Evolutionary conservation across 1,284 basidiomycete species (phyloP).

Genomic region (Vanrija pseudolonga): DNA sequence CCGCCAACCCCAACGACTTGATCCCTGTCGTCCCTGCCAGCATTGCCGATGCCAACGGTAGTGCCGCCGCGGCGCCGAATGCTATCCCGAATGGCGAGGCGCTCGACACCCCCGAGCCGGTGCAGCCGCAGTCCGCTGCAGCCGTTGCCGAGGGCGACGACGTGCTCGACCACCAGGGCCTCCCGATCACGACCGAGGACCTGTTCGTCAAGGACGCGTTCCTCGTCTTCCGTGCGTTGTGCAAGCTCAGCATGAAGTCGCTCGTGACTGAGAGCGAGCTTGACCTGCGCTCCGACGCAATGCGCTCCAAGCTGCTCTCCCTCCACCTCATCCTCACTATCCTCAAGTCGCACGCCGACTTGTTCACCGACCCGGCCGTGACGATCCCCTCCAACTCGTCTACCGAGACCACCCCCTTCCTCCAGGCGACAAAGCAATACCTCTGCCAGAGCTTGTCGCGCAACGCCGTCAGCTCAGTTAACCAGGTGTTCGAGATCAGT

Average conservation of each 20-base stretch:
- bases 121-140: not conserved
- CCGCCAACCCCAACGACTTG: slow-evolving; percentile 48
- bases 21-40: slow-evolving; percentile 38
- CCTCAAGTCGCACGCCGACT: slow-evolving; percentile 79
- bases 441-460: slow-evolving; percentile 88
- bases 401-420: slow-evolving; percentile 78
- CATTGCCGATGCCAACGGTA: slow-evolving; percentile 14
- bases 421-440: slow-evolving; percentile 91
- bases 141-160: slow-evolving; percentile 24
- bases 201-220: slow-evolving; percentile 94
- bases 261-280: slow-evolving; percentile 88
- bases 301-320: slow-evolving; percentile 90
- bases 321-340: slow-evolving; percentile 90
- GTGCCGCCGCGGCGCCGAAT: slow-evolving; percentile 23
- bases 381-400: slow-evolving; percentile 84
- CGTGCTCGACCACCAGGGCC: slow-evolving; percentile 33
- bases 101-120: slow-evolving; percentile 28
- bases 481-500: slow-evolving; percentile 95
- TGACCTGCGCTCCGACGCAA: slow-evolving; percentile 87
- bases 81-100: slow-evolving; percentile 41
- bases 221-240: slow-evolving; percentile 88
- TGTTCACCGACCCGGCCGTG: slow-evolving; percentile 79
- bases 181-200: slow-evolving; percentile 56
- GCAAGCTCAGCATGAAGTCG: slow-evolving; percentile 97
- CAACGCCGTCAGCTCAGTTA: slow-evolving; percentile 92